Evolutionary conservation across 805 yeast genomes (phyloP), one percentile per base, ranked within the genome.

Genomic region (Candida ipomoeae): DNA sequence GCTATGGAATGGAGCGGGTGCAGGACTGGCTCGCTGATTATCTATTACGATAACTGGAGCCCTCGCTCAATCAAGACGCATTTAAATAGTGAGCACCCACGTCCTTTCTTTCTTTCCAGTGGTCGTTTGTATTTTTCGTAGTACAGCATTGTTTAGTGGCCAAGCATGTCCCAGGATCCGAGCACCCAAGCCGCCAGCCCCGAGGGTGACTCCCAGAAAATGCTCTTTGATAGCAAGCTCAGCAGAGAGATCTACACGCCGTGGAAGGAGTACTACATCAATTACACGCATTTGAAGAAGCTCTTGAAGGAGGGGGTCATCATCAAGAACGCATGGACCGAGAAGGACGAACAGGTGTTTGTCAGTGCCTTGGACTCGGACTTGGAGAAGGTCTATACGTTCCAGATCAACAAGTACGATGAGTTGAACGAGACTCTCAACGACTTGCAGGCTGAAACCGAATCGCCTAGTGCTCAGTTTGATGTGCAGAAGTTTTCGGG

Each of bases 201-300:
- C 2, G 20, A 34, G 7, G 36, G 26, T 14, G 31, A 44, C 15
- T 11, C 42, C 18, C 50, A 33, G 48, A 63, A 60, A 43, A 90
- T 94, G 98, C 70, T 92, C 48, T 92, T 92, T 63, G 96, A 96
- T 48, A 88, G 81, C 46, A 89, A 87, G 63, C 75, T 92, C 49
- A 84, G 85, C 48, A 83, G 81, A 56, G 97, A 91, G 65, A 81
- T 82, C 34, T 89, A 87, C 68, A 82, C 83, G 42, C 96, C 97
- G 1, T 92, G 99, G 99, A 85, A 81, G 65, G 79, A 77, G 32
- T 77, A 82, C 62, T 87, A 87, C 63, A 77, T 87, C 52, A 73
- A 80, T 62, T 87, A 87, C 64, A 87, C 79, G 57, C 69, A 69
- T 37, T 69, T 87, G 62, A 87, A 87, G 67, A 81, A 78, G 58